Evolutionary conservation across 371 early-diverging fungal species (phyloP), one percentile per base, ranked within the genome.

Genomic region (Rhizopus delemar): DNA sequence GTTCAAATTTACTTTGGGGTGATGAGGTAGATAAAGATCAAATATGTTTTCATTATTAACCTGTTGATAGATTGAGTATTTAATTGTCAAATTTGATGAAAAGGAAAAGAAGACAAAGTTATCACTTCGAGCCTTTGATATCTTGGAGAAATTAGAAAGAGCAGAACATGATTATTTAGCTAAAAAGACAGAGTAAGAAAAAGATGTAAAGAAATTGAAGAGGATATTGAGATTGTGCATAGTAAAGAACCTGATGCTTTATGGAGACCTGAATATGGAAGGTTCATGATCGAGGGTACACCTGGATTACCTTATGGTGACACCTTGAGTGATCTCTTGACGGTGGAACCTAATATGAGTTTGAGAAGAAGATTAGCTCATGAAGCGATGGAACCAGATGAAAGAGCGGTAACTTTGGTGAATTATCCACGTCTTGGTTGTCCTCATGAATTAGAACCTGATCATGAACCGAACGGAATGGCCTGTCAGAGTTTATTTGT

Each of bases 221-320:
- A 43, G 15, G 15, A 43, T 13, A 5, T 43, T 43, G 5, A 43
- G 15, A 43, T 22, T 22, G 22, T 22, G 22, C 2, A 22, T 22
- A 71, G 74, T 8, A 53, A 53, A n/a, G 61, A 51, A 38, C 80
- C 84, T n/a, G 78, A 81, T 65, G 86, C 90, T 9, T 76, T 89
- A 31, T 98, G 98, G 98, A 82, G 93, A 63, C 97, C 97, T 34
- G 99, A 98, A 70, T 98, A 93, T 73, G 98, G 94, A 11, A 83
- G 94, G 43, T 97, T 88, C 78, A 97, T 97, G 98, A 77, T 97
- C 57, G 98, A 97, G 72, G 87, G 89, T 46, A 96, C 96, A 2
- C 99, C 99, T 3, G 96, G 95, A 4, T 67, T 73, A 6, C 99
- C 99, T 5, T 98, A 96, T 75, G 94, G 93, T 51, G 85, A 90